Conservation (phyloP, 2,329 filamentous ascomycete species). For the Colletotrichum karsti region DNA sequence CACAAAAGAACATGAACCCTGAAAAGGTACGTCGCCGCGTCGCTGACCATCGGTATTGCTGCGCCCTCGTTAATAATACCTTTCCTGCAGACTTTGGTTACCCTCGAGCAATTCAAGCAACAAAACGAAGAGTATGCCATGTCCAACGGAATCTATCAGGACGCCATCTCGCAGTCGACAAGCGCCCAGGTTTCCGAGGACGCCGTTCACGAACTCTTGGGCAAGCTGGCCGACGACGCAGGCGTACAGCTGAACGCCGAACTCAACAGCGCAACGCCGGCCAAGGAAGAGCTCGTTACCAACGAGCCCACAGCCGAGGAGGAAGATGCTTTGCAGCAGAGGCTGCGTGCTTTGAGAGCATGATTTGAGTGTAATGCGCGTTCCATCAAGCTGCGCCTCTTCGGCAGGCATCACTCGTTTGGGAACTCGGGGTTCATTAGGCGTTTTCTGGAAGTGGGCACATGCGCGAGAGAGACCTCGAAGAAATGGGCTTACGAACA, state of each 20-base stretch:
- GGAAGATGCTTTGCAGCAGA: conserved; percentile 77
- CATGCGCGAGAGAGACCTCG: not conserved
- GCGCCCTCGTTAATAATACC: too few species aligned
- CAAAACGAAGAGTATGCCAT: conserved; percentile 73
- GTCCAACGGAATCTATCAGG: conserved; percentile 81
- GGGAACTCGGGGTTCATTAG: not conserved
- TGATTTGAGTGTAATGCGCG: conserved; percentile 35
- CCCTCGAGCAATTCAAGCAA: conserved; percentile 68
- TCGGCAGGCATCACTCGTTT: conserved; percentile 12
- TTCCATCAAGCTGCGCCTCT: not conserved
- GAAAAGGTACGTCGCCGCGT: conserved; percentile 53
- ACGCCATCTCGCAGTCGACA: conserved; percentile 82
- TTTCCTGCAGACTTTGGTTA: conserved; percentile 62
- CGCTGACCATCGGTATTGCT: too few species aligned
- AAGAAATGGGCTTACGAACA: not conserved
- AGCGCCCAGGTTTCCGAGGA: conserved; percentile 79
- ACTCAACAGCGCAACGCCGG: conserved; percentile 66
- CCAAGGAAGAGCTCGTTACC: conserved; percentile 66
- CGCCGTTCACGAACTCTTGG: conserved; percentile 86
- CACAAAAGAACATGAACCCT: conserved; percentile 66
- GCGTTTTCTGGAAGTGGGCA: conserved; percentile 10
- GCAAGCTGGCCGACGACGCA: conserved; percentile 87
- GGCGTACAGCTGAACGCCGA: conserved; percentile 84
- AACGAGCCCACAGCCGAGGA: conserved; percentile 79
- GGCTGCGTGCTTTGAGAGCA: conserved; percentile 63